Evolutionary conservation across 805 yeast species (phyloP), one percentile per base, ranked within the genome.

Genomic region (Komagataella pseudopastoris): DNA sequence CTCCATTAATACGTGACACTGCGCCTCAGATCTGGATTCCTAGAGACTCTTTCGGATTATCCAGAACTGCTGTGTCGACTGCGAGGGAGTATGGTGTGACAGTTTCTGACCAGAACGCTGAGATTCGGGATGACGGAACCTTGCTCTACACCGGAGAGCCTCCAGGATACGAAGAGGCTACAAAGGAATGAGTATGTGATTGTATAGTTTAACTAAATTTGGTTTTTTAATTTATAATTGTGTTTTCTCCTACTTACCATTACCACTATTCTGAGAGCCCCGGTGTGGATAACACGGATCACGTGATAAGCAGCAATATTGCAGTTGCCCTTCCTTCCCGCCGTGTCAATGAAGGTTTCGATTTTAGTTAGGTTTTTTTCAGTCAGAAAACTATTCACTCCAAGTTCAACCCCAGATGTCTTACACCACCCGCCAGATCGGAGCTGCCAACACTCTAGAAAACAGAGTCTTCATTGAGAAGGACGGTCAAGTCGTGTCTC

Each of bases 401-500:
- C n/a, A 12, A 22, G 12, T 12, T 24, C 46, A 10, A n/a, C n/a
- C 36, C 36, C 60, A 20, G 62, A 85, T 85, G 91, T 70, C 80
- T 58, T 91, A 85, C 82, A 71, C 91, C 55, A 77, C 93, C 57
- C 95, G 96, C 77, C 90, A 85, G 74, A 74, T 90, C 64, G 99
- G 96, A 65, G 95, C 97, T 59, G 88, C 93, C 67, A 82, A 90
- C 87, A 85, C 98, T 57, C 78, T 88, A 62, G 98, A 91, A 64
- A 86, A 83, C 87, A 87, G 83, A 71, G 91, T 87, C 60, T 93
- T 64, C 82, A 74, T 91, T 59, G 96, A 90, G 76, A 73, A 89
- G 70, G 89, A 88, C 68, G 98, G 98, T 54, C 85, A 88, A 74
- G 88, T 90, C 60, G 81, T 93, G 56, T 90, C 97, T 56, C 87